Percentiles rank a stretch among this genome's conserved stretches.
Conservation (phyloP, 352 stramenopile species). For the Phytopythium cucurbitacearum region DNA sequence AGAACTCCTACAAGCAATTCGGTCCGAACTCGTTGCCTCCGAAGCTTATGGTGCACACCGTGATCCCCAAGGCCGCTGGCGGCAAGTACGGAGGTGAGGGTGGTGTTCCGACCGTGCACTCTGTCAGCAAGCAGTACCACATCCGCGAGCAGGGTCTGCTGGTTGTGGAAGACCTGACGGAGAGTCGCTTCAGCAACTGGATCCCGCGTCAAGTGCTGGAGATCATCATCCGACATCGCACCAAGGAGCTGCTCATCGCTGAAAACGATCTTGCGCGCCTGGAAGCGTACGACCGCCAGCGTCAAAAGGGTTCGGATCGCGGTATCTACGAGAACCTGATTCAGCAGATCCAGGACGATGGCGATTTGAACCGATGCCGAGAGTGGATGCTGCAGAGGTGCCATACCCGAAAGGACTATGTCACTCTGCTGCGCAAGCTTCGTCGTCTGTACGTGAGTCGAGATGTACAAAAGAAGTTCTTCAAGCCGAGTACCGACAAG, state of each 20-base stretch:
- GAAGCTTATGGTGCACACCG: conserved; percentile 74
- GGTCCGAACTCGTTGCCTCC: conserved; percentile 47
- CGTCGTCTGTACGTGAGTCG: conserved; percentile 62
- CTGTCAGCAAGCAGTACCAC: conserved; percentile 84
- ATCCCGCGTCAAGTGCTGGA: conserved; percentile 82
- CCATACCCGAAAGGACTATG: conserved; percentile 63
- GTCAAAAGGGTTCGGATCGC: conserved; percentile 74
- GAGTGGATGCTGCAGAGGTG: conserved; percentile 83
- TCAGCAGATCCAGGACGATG: conserved; percentile 86
- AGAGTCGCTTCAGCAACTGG: conserved; percentile 80
- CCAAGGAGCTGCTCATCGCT: conserved; percentile 67
- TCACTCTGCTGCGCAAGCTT: conserved; percentile 56
- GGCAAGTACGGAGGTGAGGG: conserved; percentile 57
- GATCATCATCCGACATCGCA: conserved; percentile 71
- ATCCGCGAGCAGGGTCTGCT: conserved; percentile 78
- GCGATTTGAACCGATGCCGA: conserved; percentile 74
- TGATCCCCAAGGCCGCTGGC: conserved; percentile 65
- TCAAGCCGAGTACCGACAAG: conserved; percentile 85
- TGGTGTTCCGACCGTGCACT: conserved; percentile 44
- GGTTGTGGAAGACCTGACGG: conserved; percentile 79
- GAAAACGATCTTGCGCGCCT: conserved; percentile 74
- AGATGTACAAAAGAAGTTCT: conserved; percentile 75
- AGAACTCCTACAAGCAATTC: conserved; percentile 75
- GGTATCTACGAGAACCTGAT: conserved; percentile 88
- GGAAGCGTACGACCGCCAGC: conserved; percentile 70